Evolutionary conservation across 2,329 filamentous ascomycete genomes (phyloP).

Genomic region (Aureobasidium sp.): DNA sequence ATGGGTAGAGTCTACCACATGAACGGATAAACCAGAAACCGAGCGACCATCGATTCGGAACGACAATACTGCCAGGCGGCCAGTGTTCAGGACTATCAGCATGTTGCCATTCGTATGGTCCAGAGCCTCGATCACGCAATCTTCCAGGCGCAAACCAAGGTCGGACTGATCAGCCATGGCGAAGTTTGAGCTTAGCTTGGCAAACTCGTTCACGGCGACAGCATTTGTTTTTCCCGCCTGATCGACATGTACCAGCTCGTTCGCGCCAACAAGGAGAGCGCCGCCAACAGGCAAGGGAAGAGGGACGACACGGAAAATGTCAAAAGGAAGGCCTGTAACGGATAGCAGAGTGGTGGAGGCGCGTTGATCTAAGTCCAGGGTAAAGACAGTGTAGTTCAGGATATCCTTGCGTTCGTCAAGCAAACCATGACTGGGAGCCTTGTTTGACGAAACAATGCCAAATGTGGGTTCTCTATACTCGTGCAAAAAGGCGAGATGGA

Average conservation of each 20-base stretch:
- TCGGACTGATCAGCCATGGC: constrained; percentile 78
- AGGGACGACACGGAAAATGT: constrained; percentile 73
- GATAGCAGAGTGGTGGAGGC: constrained; percentile 90
- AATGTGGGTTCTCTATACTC: constrained; percentile 98
- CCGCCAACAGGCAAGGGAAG: constrained; percentile 82
- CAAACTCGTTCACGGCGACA: constrained; percentile 85
- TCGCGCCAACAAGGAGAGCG: constrained; percentile 74
- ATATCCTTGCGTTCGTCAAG: constrained; percentile 71
- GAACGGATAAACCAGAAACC: constrained; percentile 76
- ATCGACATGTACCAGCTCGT: constrained; percentile 90
- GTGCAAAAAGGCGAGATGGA: constrained; percentile 87
- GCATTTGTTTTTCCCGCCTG: constrained; percentile 91
- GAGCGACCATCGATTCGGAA: constrained; percentile 87
- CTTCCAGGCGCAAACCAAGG: constrained; percentile 70
- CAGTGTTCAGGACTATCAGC: constrained; percentile 70
- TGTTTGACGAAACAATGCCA: constrained; percentile 76
- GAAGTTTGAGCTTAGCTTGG: constrained; percentile 73
- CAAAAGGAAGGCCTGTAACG: constrained; percentile 74
- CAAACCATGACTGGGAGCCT: constrained; percentile 64
- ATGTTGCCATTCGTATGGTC: constrained; percentile 72
- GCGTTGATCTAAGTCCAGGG: constrained; percentile 83
- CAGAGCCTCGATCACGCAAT: constrained; percentile 67
- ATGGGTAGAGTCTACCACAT: constrained; percentile 51
- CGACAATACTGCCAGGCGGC: constrained; percentile 63
- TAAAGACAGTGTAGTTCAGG: constrained; percentile 88